Percentiles rank a stretch among this genome's conserved stretches.
Conservation (phyloP, 306 rosid genomes). For the Arachis stenosperma region DNA sequence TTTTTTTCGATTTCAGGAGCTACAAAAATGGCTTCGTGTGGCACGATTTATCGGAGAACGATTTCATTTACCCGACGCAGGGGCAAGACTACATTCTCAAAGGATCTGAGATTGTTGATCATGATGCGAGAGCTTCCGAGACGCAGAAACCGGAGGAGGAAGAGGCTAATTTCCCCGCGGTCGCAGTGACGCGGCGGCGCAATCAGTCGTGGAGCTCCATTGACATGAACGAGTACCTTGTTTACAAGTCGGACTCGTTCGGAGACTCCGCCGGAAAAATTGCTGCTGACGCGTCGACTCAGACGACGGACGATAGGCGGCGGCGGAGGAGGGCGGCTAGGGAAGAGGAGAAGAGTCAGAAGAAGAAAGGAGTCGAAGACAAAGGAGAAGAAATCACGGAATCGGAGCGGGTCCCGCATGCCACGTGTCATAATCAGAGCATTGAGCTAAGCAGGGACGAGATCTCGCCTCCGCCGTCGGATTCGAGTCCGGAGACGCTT, state of each 20-base stretch:
- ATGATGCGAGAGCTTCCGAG: slow-evolving; percentile 33
- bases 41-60: slow-evolving; percentile 92
- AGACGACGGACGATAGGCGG: slow-evolving; percentile 88
- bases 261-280: slow-evolving; percentile 68
- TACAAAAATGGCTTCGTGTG: slow-evolving; percentile 93
- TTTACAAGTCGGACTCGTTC: slow-evolving; percentile 77
- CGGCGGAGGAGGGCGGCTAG: slow-evolving; percentile 59
- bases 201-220: slow-evolving; percentile 95
- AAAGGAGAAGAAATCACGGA: slow-evolving; percentile 4
- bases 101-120: slow-evolving; percentile 84
- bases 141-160: slow-evolving; percentile 49
- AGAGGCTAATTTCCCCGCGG: slow-evolving; percentile 59
- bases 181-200: slow-evolving; percentile 49
- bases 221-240: slow-evolving; percentile 83
- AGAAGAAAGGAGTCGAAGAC: slow-evolving; percentile 43
- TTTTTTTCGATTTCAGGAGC: slow-evolving; percentile 48
- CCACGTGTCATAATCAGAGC: slow-evolving; percentile 46
- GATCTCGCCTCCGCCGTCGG: slow-evolving; percentile 97
- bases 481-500: slow-evolving; percentile 92
- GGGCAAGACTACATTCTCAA: slow-evolving; percentile 92
- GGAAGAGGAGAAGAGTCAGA: slow-evolving; percentile 35
- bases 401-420: slow-evolving; percentile 33
- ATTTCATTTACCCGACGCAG: slow-evolving; percentile 85
- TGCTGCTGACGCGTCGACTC: slow-evolving; percentile 89
- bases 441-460: slow-evolving; percentile 88